phyloP scores from a whole-genome alignment of 768 basidiomycete genomes.

The Collybiopsis confluens region DNA sequence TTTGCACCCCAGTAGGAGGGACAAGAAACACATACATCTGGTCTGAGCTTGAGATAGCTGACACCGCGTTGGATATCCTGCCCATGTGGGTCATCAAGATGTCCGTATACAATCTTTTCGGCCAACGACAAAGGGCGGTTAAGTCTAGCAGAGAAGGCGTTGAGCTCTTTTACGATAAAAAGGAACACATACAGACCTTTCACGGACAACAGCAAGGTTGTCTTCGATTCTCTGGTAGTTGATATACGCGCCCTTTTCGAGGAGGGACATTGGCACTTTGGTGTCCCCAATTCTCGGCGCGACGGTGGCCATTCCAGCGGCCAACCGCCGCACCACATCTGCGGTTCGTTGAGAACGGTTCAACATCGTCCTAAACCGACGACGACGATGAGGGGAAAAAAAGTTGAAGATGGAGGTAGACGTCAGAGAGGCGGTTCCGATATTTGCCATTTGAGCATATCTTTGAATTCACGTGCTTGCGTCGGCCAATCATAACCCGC shows the following conservation, averaged over 20 bases:
- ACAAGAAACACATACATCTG: constrained; percentile 67
- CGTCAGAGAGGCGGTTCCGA: not conserved
- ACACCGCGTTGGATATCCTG: constrained; percentile 89
- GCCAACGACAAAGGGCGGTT: constrained; percentile 89
- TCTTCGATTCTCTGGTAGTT: constrained; percentile 99
- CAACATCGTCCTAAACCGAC: constrained; percentile 64
- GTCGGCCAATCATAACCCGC: not conserved
- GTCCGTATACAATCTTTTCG: constrained; percentile 97
- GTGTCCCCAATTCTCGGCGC: constrained; percentile 81
- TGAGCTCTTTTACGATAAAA: not conserved
- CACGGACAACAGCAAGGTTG: constrained; percentile 84
- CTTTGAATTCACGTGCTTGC: not conserved
- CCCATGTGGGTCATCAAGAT: constrained; percentile 89
- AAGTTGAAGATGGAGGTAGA: constrained; percentile 4
- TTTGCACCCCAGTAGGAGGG: not conserved
- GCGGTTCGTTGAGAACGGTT: constrained; percentile 52
- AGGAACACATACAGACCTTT: constrained; percentile 46
- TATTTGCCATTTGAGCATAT: not conserved
- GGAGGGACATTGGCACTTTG: constrained; percentile 84
- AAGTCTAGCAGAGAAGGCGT: constrained; percentile 45
- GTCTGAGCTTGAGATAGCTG: constrained; percentile 96
- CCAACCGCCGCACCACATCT: constrained; percentile 47
- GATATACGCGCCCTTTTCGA: constrained; percentile 80
- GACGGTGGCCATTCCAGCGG: constrained; percentile 78
- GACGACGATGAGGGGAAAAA: constrained; percentile 30